Evolutionary conservation across 2,329 filamentous ascomycete genomes (phyloP), one percentile per base, ranked within the genome.

Genomic region (Fusarium sterilihyphosum): DNA sequence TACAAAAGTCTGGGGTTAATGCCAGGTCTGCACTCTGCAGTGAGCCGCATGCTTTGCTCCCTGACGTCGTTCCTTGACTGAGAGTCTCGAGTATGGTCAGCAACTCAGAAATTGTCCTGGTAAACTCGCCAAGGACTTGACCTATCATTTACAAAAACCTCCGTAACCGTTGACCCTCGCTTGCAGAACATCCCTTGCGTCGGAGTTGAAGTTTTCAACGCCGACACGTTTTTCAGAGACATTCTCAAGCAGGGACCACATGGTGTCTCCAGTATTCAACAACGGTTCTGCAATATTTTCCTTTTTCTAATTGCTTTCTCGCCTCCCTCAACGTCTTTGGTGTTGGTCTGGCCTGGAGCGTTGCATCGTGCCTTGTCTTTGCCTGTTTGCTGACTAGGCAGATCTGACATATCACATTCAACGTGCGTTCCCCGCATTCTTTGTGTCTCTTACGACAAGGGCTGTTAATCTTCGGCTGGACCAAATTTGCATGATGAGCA

Each of bases 371-470:
- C 73, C 76, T 52, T 71, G 67, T 67, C 65, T 72, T 72, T 75
- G 60, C 58, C 64, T 65, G 43, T 33, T 50, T 50, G 56, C 56
- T 50, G 31, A 70, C 67, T 73, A 74, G 67, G 52, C 64, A 66
- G 57, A 78, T 74, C 67, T 76, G 75, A 78, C 76, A 71, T 41
- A 68, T 78, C 77, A 78, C 33, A 59, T 63, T 31, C 35, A 68
- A 40, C 37, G 47, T 73, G 58, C 64, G 43, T 57, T 78, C 68
- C 76, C 76, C 76, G 74, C 76, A 78, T 78, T 77, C 67, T 70
- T 62, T 65, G 61, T 62, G 63, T 64, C 43, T 47, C 57, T 37
- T 57, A 24, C 24, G 61, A 38, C 53, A 37, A 41, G 73, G 52
- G 61, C 52, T 66, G 58, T 61, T 71, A 68, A 53, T 61, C 44